These are phyloP conservation scores for Stropharia rugosoannulata DNA, from an alignment of 768 basidiomycete species.

Conservation along the genomic window DNA sequence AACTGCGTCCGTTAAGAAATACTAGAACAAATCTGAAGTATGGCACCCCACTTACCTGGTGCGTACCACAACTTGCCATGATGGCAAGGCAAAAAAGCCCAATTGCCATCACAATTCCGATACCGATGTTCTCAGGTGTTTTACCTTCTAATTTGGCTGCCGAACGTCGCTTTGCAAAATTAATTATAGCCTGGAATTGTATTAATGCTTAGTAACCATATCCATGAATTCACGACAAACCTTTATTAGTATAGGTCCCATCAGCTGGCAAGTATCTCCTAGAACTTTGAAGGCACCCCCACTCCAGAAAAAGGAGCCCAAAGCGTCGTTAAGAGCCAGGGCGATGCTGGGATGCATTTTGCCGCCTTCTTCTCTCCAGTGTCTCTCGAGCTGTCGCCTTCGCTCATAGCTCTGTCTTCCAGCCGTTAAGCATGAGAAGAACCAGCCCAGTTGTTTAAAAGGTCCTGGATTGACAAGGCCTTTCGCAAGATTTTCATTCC, in stretches of 20 bases:
- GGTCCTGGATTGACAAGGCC: slow-evolving; percentile 44
- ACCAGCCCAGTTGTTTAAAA: slow-evolving; percentile 40
- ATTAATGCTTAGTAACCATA: neutral
- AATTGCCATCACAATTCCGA: slow-evolving; percentile 58
- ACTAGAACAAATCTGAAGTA: neutral
- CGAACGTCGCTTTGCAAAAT: slow-evolving; percentile 51
- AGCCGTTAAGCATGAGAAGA: slow-evolving; percentile 25
- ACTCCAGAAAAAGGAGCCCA: slow-evolving; percentile 60
- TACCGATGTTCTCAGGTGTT: slow-evolving; percentile 40
- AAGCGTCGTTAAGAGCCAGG: slow-evolving; percentile 60
- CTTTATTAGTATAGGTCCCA: slow-evolving; percentile 63
- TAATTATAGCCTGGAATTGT: slow-evolving; percentile 49
- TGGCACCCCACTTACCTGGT: slow-evolving; percentile 50
- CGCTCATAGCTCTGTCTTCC: slow-evolving; percentile 25
- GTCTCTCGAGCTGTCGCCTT: slow-evolving; percentile 30
- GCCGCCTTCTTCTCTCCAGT: slow-evolving; percentile 47
- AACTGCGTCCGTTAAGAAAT: slow-evolving; percentile 35
- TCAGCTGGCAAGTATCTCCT: slow-evolving; percentile 60
- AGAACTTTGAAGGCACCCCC: slow-evolving; percentile 63
- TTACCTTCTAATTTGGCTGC: slow-evolving; percentile 35
- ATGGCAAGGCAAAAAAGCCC: slow-evolving; percentile 52
- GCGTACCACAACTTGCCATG: slow-evolving; percentile 52
- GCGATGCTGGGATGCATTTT: slow-evolving; percentile 50
- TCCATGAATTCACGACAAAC: slow-evolving; percentile 22
- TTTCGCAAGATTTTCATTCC: slow-evolving; percentile 48